Conservation (phyloP, 2,329 filamentous ascomycete genomes). For the Cercospora citrullina region DNA sequence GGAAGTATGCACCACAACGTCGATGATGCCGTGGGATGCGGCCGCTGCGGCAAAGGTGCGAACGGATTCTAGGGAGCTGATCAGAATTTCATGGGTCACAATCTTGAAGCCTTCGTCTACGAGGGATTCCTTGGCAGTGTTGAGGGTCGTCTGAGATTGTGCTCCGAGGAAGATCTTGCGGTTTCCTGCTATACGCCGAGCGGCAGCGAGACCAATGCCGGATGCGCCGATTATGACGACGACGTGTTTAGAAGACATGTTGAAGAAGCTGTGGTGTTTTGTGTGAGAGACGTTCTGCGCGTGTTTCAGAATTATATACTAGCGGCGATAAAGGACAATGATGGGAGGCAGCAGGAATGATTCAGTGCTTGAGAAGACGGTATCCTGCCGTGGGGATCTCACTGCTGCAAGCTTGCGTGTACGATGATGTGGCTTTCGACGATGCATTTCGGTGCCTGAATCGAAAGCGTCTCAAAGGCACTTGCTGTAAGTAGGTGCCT, state of each 20-base stretch:
- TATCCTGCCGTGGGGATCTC: background rate
- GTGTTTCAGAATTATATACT: background rate
- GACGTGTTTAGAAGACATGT: background rate
- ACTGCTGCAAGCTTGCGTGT: background rate
- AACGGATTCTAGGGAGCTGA: constrained; percentile 3
- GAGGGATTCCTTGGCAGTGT: background rate
- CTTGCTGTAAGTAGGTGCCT: background rate
- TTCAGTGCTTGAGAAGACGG: background rate
- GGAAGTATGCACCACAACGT: constrained; percentile 12
- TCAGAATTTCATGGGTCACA: background rate
- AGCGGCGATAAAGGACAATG: background rate
- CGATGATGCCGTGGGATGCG: background rate
- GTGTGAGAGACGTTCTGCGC: too few species aligned
- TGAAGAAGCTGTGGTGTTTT: background rate
- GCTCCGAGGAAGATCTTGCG: constrained; percentile 12
- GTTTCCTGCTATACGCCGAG: constrained; percentile 10
- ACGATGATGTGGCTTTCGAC: background rate
- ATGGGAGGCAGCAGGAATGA: background rate
- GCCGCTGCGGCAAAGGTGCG: constrained; percentile 8
- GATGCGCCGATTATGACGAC: constrained; percentile 14
- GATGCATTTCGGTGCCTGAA: background rate
- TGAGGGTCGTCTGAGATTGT: background rate
- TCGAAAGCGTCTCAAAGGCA: background rate
- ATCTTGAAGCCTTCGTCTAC: constrained; percentile 6
- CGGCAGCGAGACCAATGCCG: constrained; percentile 8